A percentile compares a stretch with the other conserved stretches of the same genome.
phyloP scores from a whole-genome alignment of 768 basidiomycete species.

The Hortiboletus campestris region DNA sequence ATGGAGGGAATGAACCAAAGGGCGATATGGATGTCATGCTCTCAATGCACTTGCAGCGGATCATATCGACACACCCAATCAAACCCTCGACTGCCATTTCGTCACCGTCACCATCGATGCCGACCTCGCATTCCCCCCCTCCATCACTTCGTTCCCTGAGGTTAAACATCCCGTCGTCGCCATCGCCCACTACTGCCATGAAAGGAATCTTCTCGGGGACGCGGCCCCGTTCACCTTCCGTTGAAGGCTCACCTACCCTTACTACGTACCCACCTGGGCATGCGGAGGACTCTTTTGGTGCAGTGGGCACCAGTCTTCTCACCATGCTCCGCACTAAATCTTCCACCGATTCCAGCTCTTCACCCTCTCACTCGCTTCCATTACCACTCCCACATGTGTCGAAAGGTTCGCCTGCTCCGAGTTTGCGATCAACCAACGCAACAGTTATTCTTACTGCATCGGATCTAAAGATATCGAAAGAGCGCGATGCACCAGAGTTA shows the following conservation, averaged over 20 bases:
- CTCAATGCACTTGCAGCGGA: constrained; percentile 70
- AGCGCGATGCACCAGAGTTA: constrained; percentile 30
- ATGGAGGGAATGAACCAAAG: constrained; percentile 56
- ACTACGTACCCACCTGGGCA: constrained; percentile 34
- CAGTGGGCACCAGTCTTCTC: constrained; percentile 53
- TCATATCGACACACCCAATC: constrained; percentile 35
- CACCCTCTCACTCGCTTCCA: constrained; percentile 33
- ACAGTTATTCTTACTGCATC: constrained; percentile 23
- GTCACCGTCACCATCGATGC: constrained; percentile 12
- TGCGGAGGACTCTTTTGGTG: constrained; percentile 56
- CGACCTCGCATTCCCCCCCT: constrained; percentile 30
- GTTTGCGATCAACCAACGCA: constrained; percentile 22
- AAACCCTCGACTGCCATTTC: constrained; percentile 9
- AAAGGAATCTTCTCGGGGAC: constrained; percentile 27
- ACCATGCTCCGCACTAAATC: constrained; percentile 48
- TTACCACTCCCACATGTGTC: constrained; percentile 22
- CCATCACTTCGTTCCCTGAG: constrained; percentile 29
- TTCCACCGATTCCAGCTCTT: constrained; percentile 24
- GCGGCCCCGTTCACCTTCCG: constrained; percentile 30
- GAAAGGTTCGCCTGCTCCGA: constrained; percentile 26
- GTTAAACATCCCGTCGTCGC: constrained; percentile 15
- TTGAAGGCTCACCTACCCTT: constrained; percentile 42
- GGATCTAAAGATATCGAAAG: constrained; percentile 41
- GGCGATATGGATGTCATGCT: constrained; percentile 86
- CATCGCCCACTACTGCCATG: constrained; percentile 13